phyloP scores from a whole-genome alignment of 139 green algal genomes.

The Zygnema cylindricum region DNA sequence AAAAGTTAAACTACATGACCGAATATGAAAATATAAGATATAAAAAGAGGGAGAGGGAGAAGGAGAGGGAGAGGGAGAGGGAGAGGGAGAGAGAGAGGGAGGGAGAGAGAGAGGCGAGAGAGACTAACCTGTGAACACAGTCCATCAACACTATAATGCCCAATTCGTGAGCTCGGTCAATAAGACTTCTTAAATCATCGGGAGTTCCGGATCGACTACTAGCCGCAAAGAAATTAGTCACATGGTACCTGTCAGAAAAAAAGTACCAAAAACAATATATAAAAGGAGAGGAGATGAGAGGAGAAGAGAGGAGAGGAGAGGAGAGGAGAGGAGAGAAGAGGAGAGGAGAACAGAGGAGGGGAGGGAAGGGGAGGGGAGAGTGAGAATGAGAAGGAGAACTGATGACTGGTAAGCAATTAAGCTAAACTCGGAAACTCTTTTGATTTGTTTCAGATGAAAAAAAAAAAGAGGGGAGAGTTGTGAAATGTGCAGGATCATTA shows the following conservation, averaged over 20 bases:
- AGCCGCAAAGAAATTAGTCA: slow-evolving; percentile 98
- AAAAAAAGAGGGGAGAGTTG: no score
- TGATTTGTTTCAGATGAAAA: no score
- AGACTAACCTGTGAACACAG: slow-evolving; percentile 78
- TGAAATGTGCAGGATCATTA: no score
- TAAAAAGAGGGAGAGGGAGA: no score
- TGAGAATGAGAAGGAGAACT: not conserved
- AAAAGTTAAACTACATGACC: no score
- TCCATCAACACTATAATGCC: slow-evolving; percentile 88
- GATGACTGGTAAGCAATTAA: not conserved
- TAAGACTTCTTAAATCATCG: slow-evolving; percentile 96
- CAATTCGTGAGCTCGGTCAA: slow-evolving; percentile 87
- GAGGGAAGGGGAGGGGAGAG: not conserved
- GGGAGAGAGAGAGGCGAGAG: slow-evolving; percentile 9
- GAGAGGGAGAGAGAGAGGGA: no score
- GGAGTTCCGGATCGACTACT: slow-evolving; percentile 89
- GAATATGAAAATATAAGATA: no score
- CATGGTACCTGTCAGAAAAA: slow-evolving; percentile 80
- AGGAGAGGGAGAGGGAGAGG: no score
- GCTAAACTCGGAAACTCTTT: no score
- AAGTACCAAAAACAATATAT: not conserved
- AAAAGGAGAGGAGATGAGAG: not conserved
- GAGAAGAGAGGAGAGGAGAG: not conserved
- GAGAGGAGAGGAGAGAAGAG: slow-evolving; percentile 14
- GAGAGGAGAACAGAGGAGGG: not conserved